Percentiles rank a stretch among this genome's conserved stretches.
These are phyloP conservation scores for Verticillium alfalfae DNA, from an alignment of 2,329 filamentous ascomycete genomes.

Conservation along the genomic window DNA sequence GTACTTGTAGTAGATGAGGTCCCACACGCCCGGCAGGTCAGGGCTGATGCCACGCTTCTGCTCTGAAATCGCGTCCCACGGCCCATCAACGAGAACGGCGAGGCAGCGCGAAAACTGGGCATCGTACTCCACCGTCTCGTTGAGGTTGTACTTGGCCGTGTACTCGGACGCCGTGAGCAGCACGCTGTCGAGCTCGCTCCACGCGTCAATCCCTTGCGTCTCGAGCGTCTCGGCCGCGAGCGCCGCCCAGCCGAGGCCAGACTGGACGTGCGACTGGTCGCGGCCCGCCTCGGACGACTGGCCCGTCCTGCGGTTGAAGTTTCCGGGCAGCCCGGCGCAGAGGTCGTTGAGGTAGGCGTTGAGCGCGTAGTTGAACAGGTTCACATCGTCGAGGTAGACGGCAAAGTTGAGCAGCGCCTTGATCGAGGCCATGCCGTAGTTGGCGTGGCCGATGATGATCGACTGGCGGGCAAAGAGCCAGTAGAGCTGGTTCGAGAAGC, in stretches of 20 bases:
- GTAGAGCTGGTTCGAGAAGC: slow-evolving; percentile 32
- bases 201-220: slow-evolving; percentile 29
- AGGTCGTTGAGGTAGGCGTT: slow-evolving; percentile 26
- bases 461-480: slow-evolving; percentile 32
- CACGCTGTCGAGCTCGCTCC: slow-evolving; percentile 20
- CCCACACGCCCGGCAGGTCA: slow-evolving; percentile 7
- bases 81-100: slow-evolving; percentile 29
- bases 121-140: slow-evolving; percentile 25
- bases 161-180: slow-evolving; percentile 30
- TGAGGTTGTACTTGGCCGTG: slow-evolving; percentile 30
- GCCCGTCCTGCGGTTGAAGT: slow-evolving; percentile 23
- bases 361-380: slow-evolving; percentile 33
- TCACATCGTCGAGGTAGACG: slow-evolving; percentile 32
- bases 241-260: slow-evolving; percentile 26
- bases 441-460: slow-evolving; percentile 31
- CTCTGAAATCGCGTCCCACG: slow-evolving; percentile 24
- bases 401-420: slow-evolving; percentile 30
- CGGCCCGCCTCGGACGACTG: slow-evolving; percentile 28
- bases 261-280: slow-evolving; percentile 26
- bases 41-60: slow-evolving; percentile 16
- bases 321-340: slow-evolving; percentile 26
- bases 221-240: slow-evolving; percentile 24
- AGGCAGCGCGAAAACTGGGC: slow-evolving; percentile 29
- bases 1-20: slow-evolving; percentile 26
- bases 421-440: slow-evolving; percentile 34